A percentile compares a stretch with the other conserved stretches of the same genome.
Evolutionary conservation across 2,329 filamentous ascomycete genomes (phyloP).

Genomic region (Cucurbitaria berberidis): DNA sequence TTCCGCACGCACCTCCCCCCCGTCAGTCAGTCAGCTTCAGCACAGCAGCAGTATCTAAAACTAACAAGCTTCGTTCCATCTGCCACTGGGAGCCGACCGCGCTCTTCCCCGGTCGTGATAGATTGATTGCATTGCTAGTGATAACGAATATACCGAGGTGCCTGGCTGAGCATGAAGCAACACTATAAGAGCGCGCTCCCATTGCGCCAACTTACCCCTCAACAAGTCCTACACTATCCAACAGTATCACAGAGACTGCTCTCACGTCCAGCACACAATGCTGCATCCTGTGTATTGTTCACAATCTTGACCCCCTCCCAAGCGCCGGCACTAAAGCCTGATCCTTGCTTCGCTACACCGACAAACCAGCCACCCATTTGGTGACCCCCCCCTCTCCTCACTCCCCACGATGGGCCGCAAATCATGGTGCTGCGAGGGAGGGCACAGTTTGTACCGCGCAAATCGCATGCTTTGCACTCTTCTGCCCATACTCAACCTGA

Average conservation of each 20-base stretch:
- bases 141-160: slow-evolving; percentile 16
- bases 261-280: slow-evolving; percentile 18
- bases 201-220: slow-evolving; percentile 11
- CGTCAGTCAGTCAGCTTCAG: slow-evolving; percentile 19
- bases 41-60: too few species aligned
- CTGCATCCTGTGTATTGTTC: slow-evolving; percentile 22
- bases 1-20: slow-evolving; percentile 20
- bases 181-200: slow-evolving; percentile 17
- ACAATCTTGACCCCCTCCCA: slow-evolving; percentile 32
- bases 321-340: slow-evolving; percentile 39
- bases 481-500: slow-evolving; percentile 19
- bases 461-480: slow-evolving; percentile 12
- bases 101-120: slow-evolving; percentile 22
- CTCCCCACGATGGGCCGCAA: slow-evolving; percentile 11
- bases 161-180: slow-evolving; percentile 21
- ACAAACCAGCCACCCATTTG: slow-evolving; percentile 32
- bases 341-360: slow-evolving; percentile 37
- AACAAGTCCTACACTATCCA: slow-evolving; percentile 17
- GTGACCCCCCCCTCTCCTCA: slow-evolving; percentile 13
- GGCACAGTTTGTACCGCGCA: slow-evolving; percentile 10
- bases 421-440: slow-evolving; percentile 16
- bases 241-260: slow-evolving; percentile 22
- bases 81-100: slow-evolving; percentile 29
- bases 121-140: slow-evolving; percentile 26
- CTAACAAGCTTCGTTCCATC: slow-evolving; percentile 41